Evolutionary conservation across 1,284 basidiomycete genomes (phyloP).

Genomic region (Ganoderma lingzhi): DNA sequence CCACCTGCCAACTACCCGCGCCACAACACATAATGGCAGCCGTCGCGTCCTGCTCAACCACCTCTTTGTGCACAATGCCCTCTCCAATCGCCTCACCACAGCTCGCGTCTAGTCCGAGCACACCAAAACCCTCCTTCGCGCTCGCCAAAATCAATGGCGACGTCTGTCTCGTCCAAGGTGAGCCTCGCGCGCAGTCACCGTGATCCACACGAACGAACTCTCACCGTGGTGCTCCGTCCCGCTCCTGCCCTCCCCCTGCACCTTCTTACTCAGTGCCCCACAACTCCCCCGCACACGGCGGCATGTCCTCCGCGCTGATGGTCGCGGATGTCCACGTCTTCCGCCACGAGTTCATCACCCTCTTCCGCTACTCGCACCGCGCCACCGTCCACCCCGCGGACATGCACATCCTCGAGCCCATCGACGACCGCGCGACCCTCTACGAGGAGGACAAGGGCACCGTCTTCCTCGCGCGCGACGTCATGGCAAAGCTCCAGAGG

Average conservation of each 20-base stretch:
- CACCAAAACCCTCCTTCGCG: constrained; percentile 39
- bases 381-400: constrained; percentile 50
- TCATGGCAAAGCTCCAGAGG: constrained; percentile 59
- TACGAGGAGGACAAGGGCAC: constrained; percentile 71
- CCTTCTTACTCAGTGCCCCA: constrained; percentile 27
- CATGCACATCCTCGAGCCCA: constrained; percentile 61
- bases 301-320: constrained; percentile 43
- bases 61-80: constrained; percentile 29
- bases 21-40: constrained; percentile 27
- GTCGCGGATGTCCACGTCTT: constrained; percentile 46
- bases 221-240: constrained; percentile 18
- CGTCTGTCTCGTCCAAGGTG: constrained; percentile 49
- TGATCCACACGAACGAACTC: constrained; percentile 10
- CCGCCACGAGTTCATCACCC: constrained; percentile 51
- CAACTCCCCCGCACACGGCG: constrained; percentile 26
- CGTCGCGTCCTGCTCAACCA: constrained; percentile 26
- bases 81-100: constrained; percentile 14
- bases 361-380: constrained; percentile 50
- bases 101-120: constrained; percentile 12
- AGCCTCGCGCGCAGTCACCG: constrained; percentile 14
- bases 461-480: constrained; percentile 66
- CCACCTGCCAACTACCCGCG: constrained; percentile 7
- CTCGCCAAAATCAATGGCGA: constrained; percentile 45
- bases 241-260: not conserved
- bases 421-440: constrained; percentile 55